Percentiles rank a stretch among this genome's conserved stretches.
Conservation (phyloP, 768 basidiomycete genomes). For the Cubamyces lactineus region DNA sequence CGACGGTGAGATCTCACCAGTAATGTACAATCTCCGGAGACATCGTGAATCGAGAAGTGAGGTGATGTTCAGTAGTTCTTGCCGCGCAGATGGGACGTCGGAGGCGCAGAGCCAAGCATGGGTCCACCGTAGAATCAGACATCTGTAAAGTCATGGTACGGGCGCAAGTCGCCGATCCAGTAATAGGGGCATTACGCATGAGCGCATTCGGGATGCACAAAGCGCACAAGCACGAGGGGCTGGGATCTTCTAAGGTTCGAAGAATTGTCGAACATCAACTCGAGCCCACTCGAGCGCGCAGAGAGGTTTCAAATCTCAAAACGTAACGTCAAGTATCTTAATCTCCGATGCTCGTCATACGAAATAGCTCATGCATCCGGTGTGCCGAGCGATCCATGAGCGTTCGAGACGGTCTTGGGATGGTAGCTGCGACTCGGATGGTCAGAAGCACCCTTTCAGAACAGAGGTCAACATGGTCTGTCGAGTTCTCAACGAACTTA, state of each 20-base stretch:
- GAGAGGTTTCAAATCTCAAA: background rate
- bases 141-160: conserved; percentile 1
- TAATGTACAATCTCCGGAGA: background rate
- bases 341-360: background rate
- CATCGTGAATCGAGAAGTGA: background rate
- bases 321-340: background rate
- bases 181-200: background rate
- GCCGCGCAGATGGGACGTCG: background rate
- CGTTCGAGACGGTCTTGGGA: background rate
- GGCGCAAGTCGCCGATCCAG: conserved; percentile 1
- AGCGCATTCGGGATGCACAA: background rate
- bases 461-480: background rate
- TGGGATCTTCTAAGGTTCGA: background rate
- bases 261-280: background rate
- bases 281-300: background rate
- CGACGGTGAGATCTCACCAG: conserved; percentile 10
- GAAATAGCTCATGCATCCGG: background rate
- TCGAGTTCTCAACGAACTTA: background rate
- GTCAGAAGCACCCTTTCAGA: background rate
- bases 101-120: background rate
- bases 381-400: background rate
- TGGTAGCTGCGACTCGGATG: background rate
- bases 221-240: background rate
- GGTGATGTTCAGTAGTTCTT: conserved; percentile 9
- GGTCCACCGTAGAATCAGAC: background rate